Evolutionary conservation across 345 rosid genomes (phyloP).

Genomic region (Lagerstroemia speciosa): DNA sequence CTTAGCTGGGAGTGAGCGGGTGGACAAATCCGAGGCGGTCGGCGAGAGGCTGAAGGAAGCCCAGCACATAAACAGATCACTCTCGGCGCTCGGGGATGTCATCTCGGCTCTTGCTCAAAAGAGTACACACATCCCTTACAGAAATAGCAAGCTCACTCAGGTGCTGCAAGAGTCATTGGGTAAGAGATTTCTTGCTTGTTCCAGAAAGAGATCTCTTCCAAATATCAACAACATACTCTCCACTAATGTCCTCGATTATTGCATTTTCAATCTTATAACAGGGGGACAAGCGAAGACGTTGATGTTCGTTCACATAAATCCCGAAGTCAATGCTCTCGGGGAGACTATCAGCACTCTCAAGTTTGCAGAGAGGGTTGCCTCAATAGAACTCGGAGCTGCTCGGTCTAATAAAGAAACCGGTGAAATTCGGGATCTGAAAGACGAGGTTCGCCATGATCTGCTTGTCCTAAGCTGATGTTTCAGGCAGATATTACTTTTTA

Average conservation of each 20-base stretch:
- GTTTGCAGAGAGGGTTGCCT: constrained; percentile 93
- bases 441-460: constrained; percentile 48
- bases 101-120: constrained; percentile 92
- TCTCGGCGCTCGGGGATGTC: constrained; percentile 95
- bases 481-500: background rate
- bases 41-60: constrained; percentile 99
- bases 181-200: constrained; percentile 15
- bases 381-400: constrained; percentile 95
- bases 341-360: constrained; percentile 95
- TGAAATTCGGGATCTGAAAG: constrained; percentile 79
- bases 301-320: constrained; percentile 92
- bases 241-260: background rate
- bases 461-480: background rate
- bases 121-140: constrained; percentile 81
- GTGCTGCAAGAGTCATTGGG: constrained; percentile 91
- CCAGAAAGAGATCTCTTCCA: too few relatives aligned
- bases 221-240: background rate
- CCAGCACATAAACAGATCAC: constrained; percentile 85
- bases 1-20: constrained; percentile 98
- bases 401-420: constrained; percentile 86
- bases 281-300: constrained; percentile 98
- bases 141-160: constrained; percentile 98
- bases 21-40: constrained; percentile 88
- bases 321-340: constrained; percentile 69
- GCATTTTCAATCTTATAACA: constrained; percentile 14